Evolutionary conservation across 2,329 filamentous ascomycete species (phyloP).

Genomic region (Cordyceps fumosorosea): DNA sequence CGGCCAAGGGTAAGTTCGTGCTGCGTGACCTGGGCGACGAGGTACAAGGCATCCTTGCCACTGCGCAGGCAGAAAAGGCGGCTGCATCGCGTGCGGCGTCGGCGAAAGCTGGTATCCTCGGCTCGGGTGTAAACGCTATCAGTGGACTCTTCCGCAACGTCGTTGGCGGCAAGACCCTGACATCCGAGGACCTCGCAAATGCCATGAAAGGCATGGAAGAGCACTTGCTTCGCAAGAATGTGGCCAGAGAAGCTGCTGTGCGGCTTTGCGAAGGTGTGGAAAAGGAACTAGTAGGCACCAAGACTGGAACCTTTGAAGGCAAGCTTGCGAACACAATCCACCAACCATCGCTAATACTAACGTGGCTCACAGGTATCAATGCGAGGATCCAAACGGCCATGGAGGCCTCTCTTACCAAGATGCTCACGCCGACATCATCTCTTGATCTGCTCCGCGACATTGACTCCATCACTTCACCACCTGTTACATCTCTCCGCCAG

Average conservation of each 20-base stretch:
- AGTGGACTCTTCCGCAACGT: conserved; percentile 89
- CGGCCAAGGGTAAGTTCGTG: conserved; percentile 84
- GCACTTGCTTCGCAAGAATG: conserved; percentile 90
- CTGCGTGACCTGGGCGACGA: conserved; percentile 90
- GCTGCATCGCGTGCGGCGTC: conserved; percentile 39
- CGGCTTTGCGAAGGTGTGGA: conserved; percentile 88
- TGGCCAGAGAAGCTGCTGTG: conserved; percentile 87
- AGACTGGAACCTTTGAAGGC: conserved; percentile 86
- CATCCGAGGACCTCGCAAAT: conserved; percentile 81
- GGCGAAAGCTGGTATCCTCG: conserved; percentile 59
- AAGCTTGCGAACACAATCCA: conserved; percentile 11
- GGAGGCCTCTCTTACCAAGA: conserved; percentile 87
- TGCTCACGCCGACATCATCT: conserved; percentile 91
- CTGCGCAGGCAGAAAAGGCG: conserved; percentile 61
- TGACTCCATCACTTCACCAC: conserved; percentile 64
- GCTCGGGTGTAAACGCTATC: conserved; percentile 73
- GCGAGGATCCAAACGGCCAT: conserved; percentile 77
- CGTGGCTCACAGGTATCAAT: conserved; percentile 53
- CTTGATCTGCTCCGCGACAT: conserved; percentile 93
- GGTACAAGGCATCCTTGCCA: conserved; percentile 80
- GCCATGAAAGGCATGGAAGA: conserved; percentile 95
- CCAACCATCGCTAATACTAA: not conserved
- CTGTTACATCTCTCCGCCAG: conserved; percentile 54
- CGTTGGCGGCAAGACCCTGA: conserved; percentile 87
- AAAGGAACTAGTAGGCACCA: conserved; percentile 80